phyloP scores from a whole-genome alignment of 495 filamentous ascomycete species.

The Daldinia loculata region DNA sequence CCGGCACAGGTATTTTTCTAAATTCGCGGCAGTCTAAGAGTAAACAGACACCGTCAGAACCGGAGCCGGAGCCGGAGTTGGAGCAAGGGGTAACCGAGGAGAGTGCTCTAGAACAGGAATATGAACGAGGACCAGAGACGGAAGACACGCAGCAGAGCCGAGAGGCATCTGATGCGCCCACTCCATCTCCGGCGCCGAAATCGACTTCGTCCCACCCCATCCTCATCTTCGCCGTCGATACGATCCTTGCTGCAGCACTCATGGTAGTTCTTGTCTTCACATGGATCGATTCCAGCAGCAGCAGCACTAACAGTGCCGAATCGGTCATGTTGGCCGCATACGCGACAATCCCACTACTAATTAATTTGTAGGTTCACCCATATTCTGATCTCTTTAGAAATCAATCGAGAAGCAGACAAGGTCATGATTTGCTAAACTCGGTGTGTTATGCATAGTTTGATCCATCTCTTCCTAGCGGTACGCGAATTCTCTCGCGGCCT shows the following conservation, averaged over 20 bases:
- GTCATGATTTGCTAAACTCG: constrained; percentile 7
- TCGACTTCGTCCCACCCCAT: constrained; percentile 44
- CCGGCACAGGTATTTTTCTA: constrained; percentile 43
- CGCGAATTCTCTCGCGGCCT: constrained; percentile 51
- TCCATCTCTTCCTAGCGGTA: constrained; percentile 52
- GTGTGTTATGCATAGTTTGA: constrained; percentile 34
- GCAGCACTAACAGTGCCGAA: constrained; percentile 30
- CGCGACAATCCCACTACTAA: constrained; percentile 50
- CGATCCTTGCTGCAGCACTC: constrained; percentile 46
- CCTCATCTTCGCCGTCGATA: constrained; percentile 51
- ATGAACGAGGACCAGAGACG: constrained; percentile 19
- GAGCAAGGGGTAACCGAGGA: constrained; percentile 34
- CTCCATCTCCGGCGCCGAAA: constrained; percentile 5
- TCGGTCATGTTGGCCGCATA: constrained; percentile 54
- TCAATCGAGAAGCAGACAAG: not conserved
- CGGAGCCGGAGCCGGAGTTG: constrained; percentile 17
- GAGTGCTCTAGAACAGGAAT: constrained; percentile 5
- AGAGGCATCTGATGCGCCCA: constrained; percentile 5
- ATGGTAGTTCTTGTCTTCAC: constrained; percentile 54
- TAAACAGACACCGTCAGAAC: constrained; percentile 15
- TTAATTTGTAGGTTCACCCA: constrained; percentile 49
- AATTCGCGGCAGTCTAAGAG: constrained; percentile 27
- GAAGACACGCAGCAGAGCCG: constrained; percentile 1
- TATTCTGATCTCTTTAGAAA: not conserved
- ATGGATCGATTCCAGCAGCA: constrained; percentile 44